Evolutionary conservation across 306 rosid genomes (phyloP), one percentile per base, ranked within the genome.

Genomic region (Cicer yamashitae): DNA sequence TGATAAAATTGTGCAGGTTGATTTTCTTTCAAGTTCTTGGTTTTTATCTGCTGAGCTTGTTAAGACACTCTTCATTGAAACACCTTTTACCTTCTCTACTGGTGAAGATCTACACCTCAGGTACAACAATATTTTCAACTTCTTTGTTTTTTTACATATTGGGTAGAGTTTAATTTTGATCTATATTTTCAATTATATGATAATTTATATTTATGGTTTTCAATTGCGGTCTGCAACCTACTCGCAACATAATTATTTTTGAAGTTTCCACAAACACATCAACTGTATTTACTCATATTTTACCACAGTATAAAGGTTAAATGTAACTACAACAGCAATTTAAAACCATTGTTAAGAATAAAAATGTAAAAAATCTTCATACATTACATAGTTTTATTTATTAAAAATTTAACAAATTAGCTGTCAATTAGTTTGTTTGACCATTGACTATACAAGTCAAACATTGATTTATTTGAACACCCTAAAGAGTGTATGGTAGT

Each of bases 81-180:
- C 96, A 0, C 99, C 99, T 63, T 89, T 87, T 77, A 94, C 96
- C 77, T 94, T 94, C 82, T 89, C 96, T 15, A 94, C 99, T 1
- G 98, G 99, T 8, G 99, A 94, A 90, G 99, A 94, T 85, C 91
- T 94, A 10, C 99, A 94, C 79, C 90, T 92, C 34, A 94, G 99
- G 99, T 94, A 79, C 7, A 44, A 4, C 14, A 25, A 52, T 43
- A 2, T 63, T 39, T 39, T 61, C 30, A 47, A 34, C 38, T 58
- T 77, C 25, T 77, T 25, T 63, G 11, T 22, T 22, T 18, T 67
- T 53, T 70, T 52, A 68, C 59, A 7, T 41, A 22, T 22, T 22
- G 30, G 30, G 30, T 22, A 22, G 30, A 22, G 3, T 22, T 22
- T 22, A 22, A 22, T 22, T 22, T 22, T 22, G 2, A 22, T 22